Conservation (phyloP, 352 stramenopile genomes). For the Globisporangium parvum region DNA sequence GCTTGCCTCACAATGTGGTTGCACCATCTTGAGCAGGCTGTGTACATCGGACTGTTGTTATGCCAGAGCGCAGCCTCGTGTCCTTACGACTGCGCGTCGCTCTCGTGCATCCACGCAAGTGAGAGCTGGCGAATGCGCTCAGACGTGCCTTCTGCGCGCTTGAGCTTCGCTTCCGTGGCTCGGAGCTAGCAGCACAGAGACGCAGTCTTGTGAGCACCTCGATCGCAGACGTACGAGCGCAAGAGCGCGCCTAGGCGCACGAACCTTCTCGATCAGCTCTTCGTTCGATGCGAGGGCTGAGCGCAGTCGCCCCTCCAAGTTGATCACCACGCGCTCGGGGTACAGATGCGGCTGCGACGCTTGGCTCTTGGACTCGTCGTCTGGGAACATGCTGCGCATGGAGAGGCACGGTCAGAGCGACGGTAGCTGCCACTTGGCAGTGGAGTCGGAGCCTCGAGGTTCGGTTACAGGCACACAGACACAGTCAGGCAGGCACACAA, state of each 20-base stretch:
- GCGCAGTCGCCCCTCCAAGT: constrained; percentile 33
- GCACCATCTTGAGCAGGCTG: too few species aligned
- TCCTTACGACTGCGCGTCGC: not conserved
- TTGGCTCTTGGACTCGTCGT: constrained; percentile 5
- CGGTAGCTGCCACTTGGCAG: too few species aligned
- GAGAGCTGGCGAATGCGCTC: constrained; percentile 40
- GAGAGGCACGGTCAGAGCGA: constrained; percentile 2
- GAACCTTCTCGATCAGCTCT: constrained; percentile 28
- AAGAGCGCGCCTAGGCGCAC: constrained; percentile 1
- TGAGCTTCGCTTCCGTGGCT: constrained; percentile 3
- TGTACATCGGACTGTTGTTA: not conserved
- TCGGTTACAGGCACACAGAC: too few species aligned
- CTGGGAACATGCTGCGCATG: constrained; percentile 15
- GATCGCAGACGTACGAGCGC: too few species aligned
- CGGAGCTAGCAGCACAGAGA: constrained; percentile 10
- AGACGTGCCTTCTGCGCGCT: constrained; percentile 26
- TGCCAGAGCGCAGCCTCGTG: not conserved
- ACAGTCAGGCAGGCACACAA: not conserved
- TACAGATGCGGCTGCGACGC: constrained; percentile 25
- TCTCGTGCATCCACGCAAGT: constrained; percentile 31
- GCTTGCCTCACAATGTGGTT: too few species aligned
- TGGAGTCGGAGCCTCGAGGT: too few species aligned
- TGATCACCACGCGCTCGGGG: constrained; percentile 32
- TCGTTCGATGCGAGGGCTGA: constrained; percentile 28
- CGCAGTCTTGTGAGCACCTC: not conserved